A percentile compares a stretch with the other conserved stretches of the same genome.
These are phyloP conservation scores for Aspergillus homomorphus DNA, from an alignment of 495 filamentous ascomycete genomes.

Conservation along the genomic window DNA sequence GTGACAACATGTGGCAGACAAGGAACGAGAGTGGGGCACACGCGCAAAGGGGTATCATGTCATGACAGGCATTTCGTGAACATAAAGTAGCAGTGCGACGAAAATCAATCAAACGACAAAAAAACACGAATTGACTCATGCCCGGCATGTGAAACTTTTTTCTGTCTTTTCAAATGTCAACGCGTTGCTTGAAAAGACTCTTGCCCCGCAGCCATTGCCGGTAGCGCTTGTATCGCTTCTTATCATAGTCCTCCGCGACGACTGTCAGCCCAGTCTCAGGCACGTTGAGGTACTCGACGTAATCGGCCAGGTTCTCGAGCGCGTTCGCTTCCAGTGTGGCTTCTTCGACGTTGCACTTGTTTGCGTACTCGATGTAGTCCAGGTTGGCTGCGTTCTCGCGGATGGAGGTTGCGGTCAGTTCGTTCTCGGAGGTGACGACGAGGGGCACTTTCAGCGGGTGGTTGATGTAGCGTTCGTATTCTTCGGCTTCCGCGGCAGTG, in stretches of 20 bases:
- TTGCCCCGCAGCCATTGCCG: slow-evolving; percentile 90
- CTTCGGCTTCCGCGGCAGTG: slow-evolving; percentile 66
- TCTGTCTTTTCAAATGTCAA: slow-evolving; percentile 48
- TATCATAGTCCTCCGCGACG: slow-evolving; percentile 72
- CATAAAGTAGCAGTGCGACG: background rate
- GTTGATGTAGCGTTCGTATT: slow-evolving; percentile 86
- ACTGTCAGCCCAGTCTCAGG: slow-evolving; percentile 86
- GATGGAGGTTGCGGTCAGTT: slow-evolving; percentile 42
- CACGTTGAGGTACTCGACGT: slow-evolving; percentile 69
- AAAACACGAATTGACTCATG: too few relatives aligned
- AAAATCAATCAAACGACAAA: slow-evolving; percentile 7
- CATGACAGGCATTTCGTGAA: slow-evolving; percentile 7
- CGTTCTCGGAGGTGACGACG: slow-evolving; percentile 70
- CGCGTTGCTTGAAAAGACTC: slow-evolving; percentile 87
- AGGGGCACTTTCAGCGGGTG: slow-evolving; percentile 88
- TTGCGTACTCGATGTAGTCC: slow-evolving; percentile 74
- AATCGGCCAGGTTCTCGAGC: slow-evolving; percentile 71
- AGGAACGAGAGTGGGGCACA: background rate
- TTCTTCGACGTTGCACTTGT: slow-evolving; percentile 45
- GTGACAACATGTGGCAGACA: background rate
- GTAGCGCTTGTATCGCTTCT: slow-evolving; percentile 96
- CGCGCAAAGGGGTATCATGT: slow-evolving; percentile 3
- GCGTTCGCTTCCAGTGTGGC: slow-evolving; percentile 33
- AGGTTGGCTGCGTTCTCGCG: slow-evolving; percentile 47
- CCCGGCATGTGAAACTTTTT: background rate